Percentiles rank a stretch among this genome's conserved stretches.
These are phyloP conservation scores for Colletotrichum sp. DNA, from an alignment of 2,329 filamentous ascomycete genomes.

Conservation along the genomic window DNA sequence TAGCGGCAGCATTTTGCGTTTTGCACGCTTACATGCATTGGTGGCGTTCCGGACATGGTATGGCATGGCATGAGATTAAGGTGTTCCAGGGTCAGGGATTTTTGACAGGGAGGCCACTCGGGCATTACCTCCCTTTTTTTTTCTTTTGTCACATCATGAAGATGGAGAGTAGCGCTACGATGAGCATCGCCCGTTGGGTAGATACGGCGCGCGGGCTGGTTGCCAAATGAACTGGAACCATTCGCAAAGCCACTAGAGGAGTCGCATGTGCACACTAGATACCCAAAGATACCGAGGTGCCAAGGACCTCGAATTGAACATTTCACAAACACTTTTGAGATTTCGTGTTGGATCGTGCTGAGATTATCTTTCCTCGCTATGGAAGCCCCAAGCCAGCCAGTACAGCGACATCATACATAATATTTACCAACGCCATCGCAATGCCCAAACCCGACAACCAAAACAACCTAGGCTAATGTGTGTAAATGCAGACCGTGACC, in stretches of 20 bases:
- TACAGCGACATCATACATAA: neutral
- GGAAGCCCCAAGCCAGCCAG: neutral
- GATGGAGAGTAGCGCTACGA: neutral
- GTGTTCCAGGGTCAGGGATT: slow-evolving; percentile 1
- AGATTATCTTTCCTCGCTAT: neutral
- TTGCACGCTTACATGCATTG: slow-evolving; percentile 5
- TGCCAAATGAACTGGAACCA: neutral
- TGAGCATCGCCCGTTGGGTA: neutral
- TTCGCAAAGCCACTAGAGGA: neutral
- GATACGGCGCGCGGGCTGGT: neutral
- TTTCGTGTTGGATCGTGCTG: neutral
- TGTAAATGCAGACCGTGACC: neutral
- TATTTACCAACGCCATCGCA: slow-evolving; percentile 7
- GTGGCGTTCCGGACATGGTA: slow-evolving; percentile 9
- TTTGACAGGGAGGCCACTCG: neutral
- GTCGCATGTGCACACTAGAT: neutral
- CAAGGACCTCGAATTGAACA: neutral
- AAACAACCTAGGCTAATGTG: neutral
- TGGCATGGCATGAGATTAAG: slow-evolving; percentile 3
- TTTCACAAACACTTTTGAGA: neutral
- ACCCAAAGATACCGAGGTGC: neutral
- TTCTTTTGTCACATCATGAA: neutral
- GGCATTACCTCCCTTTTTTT: neutral
- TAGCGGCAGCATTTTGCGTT: neutral
- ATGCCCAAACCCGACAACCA: neutral